phyloP scores from a whole-genome alignment of 768 basidiomycete genomes.

The Hemileccinum impolitum region DNA sequence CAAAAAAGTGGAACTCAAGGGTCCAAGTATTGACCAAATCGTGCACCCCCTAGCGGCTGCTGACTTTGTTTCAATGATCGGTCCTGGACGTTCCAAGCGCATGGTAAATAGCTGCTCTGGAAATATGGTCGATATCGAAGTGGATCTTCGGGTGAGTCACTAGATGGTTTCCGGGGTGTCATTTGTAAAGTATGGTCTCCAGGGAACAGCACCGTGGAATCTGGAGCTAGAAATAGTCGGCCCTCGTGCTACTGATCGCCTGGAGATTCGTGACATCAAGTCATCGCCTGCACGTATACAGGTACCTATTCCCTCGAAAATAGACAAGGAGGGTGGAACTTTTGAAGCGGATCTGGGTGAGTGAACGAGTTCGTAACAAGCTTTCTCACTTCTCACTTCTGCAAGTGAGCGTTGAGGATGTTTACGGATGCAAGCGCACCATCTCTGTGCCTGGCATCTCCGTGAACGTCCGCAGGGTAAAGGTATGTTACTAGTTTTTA shows the following conservation, averaged over 20 bases:
- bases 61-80: conserved; percentile 50
- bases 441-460: conserved; percentile 74
- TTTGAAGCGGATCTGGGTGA: conserved; percentile 79
- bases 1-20: conserved; percentile 66
- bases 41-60: conserved; percentile 87
- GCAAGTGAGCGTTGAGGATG: conserved; percentile 80
- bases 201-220: conserved; percentile 93
- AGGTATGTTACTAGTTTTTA: conserved; percentile 43
- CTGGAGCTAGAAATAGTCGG: conserved; percentile 80
- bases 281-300: conserved; percentile 52
- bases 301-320: conserved; percentile 63
- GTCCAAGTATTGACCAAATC: conserved; percentile 78
- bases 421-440: conserved; percentile 78
- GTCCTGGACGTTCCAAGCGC: conserved; percentile 46
- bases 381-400: conserved; percentile 2
- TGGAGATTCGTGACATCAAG: conserved; percentile 55
- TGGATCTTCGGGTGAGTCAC: conserved; percentile 69
- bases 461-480: conserved; percentile 79
- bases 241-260: conserved; percentile 58
- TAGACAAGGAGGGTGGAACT: conserved; percentile 66
- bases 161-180: background rate
- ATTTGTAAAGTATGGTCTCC: conserved; percentile 1
- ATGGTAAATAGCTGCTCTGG: conserved; percentile 79
- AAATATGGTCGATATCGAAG: conserved; percentile 66
- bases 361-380: conserved; percentile 13